These are phyloP conservation scores for Symmetrospora coprosmae DNA, from an alignment of 768 basidiomycete genomes.

Conservation along the genomic window DNA sequence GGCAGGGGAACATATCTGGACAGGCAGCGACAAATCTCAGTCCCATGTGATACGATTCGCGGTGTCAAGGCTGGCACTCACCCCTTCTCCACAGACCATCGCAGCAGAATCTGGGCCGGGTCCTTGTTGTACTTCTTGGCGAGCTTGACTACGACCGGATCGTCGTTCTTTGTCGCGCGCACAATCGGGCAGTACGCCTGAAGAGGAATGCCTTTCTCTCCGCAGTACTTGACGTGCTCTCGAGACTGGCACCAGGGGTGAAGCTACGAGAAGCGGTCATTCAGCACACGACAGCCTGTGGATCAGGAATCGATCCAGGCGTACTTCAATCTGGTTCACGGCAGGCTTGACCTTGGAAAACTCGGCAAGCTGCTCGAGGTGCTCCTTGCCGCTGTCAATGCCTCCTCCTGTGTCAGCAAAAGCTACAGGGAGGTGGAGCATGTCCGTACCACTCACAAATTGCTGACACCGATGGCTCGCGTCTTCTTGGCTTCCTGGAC, in stretches of 20 bases:
- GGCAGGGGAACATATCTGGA: conserved; percentile 46
- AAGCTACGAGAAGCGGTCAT: not conserved
- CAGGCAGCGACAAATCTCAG: conserved; percentile 29
- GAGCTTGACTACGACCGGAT: conserved; percentile 46
- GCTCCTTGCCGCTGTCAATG: conserved; percentile 39
- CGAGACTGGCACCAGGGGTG: conserved; percentile 57
- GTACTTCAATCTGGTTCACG: conserved; percentile 40
- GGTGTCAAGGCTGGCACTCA: not conserved
- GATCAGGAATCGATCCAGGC: not conserved
- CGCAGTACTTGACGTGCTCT: conserved; percentile 51
- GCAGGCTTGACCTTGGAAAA: conserved; percentile 51
- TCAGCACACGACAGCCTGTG: conserved; percentile 19
- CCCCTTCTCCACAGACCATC: conserved; percentile 41
- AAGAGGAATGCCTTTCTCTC: conserved; percentile 29
- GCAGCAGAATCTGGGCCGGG: conserved; percentile 41
- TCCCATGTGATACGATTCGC: no score
- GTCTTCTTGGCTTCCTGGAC: conserved; percentile 61
- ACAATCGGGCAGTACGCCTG: conserved; percentile 61
- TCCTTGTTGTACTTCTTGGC: conserved; percentile 39
- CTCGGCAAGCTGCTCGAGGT: conserved; percentile 52
- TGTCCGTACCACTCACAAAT: conserved; percentile 34
- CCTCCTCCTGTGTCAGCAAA: no score
- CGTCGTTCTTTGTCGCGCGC: conserved; percentile 38
- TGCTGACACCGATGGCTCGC: conserved; percentile 69
- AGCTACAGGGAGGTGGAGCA: not conserved